These are phyloP conservation scores for Huntiella moniliformis DNA, from an alignment of 2,329 filamentous ascomycete genomes.

Conservation along the genomic window DNA sequence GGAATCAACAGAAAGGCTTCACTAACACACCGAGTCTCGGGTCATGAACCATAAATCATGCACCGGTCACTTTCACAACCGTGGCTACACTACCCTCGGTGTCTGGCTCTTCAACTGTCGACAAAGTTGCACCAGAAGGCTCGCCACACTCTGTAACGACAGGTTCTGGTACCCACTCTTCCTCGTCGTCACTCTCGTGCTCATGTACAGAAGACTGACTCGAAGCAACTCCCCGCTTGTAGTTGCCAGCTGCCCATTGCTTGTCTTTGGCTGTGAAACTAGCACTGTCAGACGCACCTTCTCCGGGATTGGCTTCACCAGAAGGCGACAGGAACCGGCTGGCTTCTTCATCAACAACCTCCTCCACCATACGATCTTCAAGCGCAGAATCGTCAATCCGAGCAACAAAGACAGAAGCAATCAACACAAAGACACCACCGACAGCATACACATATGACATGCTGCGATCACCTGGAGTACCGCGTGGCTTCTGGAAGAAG, in stretches of 20 bases:
- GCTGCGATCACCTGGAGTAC: constrained; percentile 66
- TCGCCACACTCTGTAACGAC: no score
- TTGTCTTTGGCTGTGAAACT: constrained; percentile 1
- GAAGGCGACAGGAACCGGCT: background rate
- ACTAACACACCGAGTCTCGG: no score
- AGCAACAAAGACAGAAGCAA: constrained; percentile 55
- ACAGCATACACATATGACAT: constrained; percentile 74
- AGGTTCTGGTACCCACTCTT: background rate
- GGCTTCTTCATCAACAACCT: background rate
- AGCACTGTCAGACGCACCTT: background rate
- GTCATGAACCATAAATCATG: no score
- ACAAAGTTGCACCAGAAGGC: no score
- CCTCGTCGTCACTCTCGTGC: constrained; percentile 1
- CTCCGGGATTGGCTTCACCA: background rate
- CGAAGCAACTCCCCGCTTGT: background rate
- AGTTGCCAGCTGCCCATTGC: background rate
- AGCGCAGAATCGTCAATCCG: constrained; percentile 28
- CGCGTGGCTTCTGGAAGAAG: constrained; percentile 70
- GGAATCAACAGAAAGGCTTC: background rate
- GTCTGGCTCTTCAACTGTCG: no score
- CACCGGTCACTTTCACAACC: no score
- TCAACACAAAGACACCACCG: constrained; percentile 59
- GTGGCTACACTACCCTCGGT: no score
- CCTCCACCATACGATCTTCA: constrained; percentile 4
- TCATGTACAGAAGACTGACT: constrained; percentile 1